Base-by-base conservation (phyloP, 1,139 yeast genomes). In the Saccharomyces hybrid region DNA sequence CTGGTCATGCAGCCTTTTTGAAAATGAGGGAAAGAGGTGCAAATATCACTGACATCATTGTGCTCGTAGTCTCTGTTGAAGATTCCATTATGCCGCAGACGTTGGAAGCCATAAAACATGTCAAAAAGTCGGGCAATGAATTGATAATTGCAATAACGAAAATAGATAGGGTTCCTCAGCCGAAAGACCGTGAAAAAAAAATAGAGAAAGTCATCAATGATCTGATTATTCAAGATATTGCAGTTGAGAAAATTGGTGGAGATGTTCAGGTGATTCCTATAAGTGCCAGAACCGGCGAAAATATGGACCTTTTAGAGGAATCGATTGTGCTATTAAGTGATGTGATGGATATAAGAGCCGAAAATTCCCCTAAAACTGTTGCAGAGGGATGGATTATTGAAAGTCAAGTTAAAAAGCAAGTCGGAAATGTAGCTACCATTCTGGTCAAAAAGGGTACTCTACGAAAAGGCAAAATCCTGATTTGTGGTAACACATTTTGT, bases 51-150 rank as follows among this genome's bases (percentile, higher is more conserved):
- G 99, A 93, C 74, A 86, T 93, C 55, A 89, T 93, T 44, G 81
- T 93, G 51, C 76, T 93, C 56, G 98, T 93, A 7, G 97, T 93
- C 13, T 97, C 99, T 0, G 96, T 96, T 1, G 98, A 93, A 70
- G 99, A 93, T 71, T 88, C 97, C 0, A 95, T 95, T 26, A 93
- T 87, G 95, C 98, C 99, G 0, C 99, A 93, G 68, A 95, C 99
- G 0, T 78, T 84, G 48, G 99, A 93, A 70, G 98, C 99, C 1
- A 88, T 93, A 56, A 89, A 88, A 63, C 99, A 95, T 70, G 93
- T 96, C 9, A 85, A 86, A 62, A 82, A 81, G 3, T 66, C 70
- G 6, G 88, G 88, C 0, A 95, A 88, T 26, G 95, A 95, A 0
- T 77, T 91, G 60, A 85, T 93, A 57, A 96, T 93, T 3, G 98